Evolutionary conservation across 352 stramenopile genomes (phyloP).

Genomic region (Detonula confervacea): DNA sequence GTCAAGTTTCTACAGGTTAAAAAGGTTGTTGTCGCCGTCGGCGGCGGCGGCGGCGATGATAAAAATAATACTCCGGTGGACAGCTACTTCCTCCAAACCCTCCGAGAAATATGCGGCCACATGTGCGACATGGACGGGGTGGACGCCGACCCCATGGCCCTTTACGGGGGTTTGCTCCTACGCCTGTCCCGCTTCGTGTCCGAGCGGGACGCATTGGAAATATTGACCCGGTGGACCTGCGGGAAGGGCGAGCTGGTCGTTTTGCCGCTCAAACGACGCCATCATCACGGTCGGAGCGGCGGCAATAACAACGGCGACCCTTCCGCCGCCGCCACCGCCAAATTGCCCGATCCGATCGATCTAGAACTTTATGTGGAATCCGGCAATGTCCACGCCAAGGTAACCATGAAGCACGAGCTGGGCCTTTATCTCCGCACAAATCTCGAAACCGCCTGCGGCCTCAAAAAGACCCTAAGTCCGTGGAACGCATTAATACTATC

Average conservation of each 20-base stretch:
- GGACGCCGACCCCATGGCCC: constrained; percentile 51
- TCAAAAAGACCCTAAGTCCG: constrained; percentile 10
- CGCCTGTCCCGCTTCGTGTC: constrained; percentile 27
- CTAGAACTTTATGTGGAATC: constrained; percentile 50
- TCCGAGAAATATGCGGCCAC: constrained; percentile 56
- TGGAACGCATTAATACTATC: constrained; percentile 22
- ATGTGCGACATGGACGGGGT: constrained; percentile 65
- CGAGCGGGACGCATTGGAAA: constrained; percentile 47
- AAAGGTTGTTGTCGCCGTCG: too few species aligned
- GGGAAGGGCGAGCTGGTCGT: constrained; percentile 38
- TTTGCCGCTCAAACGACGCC: constrained; percentile 41
- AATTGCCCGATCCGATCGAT: constrained; percentile 30
- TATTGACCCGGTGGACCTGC: constrained; percentile 17
- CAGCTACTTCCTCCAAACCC: constrained; percentile 58
- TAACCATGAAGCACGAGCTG: constrained; percentile 56
- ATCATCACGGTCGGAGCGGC: constrained; percentile 22
- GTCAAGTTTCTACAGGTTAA: constrained; percentile 55
- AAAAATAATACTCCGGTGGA: constrained; percentile 27
- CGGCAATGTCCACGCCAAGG: constrained; percentile 49
- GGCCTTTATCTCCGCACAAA: constrained; percentile 37
- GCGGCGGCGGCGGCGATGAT: not conserved
- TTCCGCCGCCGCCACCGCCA: too few species aligned
- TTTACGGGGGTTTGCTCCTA: constrained; percentile 53
- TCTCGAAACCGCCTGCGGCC: constrained; percentile 32
- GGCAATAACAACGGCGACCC: too few species aligned